phyloP scores from a whole-genome alignment of 2,329 filamentous ascomycete species.

The Talaromyces sp. region DNA sequence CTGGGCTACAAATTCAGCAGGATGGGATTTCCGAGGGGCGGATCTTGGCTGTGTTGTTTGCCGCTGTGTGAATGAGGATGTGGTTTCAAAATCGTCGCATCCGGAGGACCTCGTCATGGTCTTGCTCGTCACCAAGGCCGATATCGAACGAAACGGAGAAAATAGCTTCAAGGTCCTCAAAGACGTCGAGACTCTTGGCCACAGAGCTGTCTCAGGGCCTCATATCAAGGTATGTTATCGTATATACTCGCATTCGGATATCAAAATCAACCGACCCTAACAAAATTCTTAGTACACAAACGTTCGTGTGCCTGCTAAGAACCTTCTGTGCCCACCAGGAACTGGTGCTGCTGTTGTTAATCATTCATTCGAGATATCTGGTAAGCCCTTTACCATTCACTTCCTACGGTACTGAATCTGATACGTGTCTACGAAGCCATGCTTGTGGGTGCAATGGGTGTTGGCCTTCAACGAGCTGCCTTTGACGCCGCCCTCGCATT shows the following conservation, averaged over 20 bases:
- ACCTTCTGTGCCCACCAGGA: slow-evolving; percentile 44
- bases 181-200: slow-evolving; percentile 43
- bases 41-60: slow-evolving; percentile 51
- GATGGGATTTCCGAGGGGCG: slow-evolving; percentile 50
- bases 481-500: slow-evolving; percentile 51
- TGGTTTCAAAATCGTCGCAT: slow-evolving; percentile 10
- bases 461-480: slow-evolving; percentile 49
- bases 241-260: neutral
- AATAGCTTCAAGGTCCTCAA: slow-evolving; percentile 44
- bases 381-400: neutral
- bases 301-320: slow-evolving; percentile 44
- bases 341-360: slow-evolving; percentile 41
- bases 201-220: slow-evolving; percentile 46
- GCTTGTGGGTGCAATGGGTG: slow-evolving; percentile 52
- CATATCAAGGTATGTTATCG: slow-evolving; percentile 30
- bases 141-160: slow-evolving; percentile 41
- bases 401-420: neutral
- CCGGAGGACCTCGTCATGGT: slow-evolving; percentile 37
- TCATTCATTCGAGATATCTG: slow-evolving; percentile 38
- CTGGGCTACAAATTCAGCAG: slow-evolving; percentile 52
- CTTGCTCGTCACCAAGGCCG: slow-evolving; percentile 45
- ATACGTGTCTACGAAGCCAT: slow-evolving; percentile 28
- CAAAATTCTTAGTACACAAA: slow-evolving; percentile 33
- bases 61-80: slow-evolving; percentile 28
- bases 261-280: neutral